phyloP scores from a whole-genome alignment of 2,329 filamentous ascomycete genomes.

The Neonectria neomacrospora region DNA sequence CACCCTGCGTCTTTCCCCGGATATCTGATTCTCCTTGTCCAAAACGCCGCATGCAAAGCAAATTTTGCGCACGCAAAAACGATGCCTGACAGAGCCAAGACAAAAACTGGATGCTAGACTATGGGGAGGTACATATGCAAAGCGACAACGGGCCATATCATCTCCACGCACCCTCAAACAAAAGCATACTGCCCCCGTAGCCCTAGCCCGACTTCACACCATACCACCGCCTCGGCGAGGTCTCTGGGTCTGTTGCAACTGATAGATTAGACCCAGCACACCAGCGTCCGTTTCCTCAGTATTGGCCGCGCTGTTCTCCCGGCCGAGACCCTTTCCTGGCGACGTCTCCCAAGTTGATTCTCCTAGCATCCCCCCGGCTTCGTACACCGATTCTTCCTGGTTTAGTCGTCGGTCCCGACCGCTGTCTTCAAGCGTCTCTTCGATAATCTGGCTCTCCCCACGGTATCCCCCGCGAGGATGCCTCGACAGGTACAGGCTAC shows the following conservation, averaged over 20 bases:
- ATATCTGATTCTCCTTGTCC: neutral
- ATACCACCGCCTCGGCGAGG: constrained; percentile 58
- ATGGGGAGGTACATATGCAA: neutral
- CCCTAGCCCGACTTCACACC: constrained; percentile 31
- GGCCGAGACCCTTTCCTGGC: constrained; percentile 61
- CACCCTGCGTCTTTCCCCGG: neutral
- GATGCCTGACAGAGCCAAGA: neutral
- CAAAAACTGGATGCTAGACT: neutral
- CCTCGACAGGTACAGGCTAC: constrained; percentile 60
- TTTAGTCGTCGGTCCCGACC: constrained; percentile 55
- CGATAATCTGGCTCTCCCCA: constrained; percentile 63
- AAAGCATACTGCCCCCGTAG: neutral
- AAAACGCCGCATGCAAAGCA: neutral
- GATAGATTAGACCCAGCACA: constrained; percentile 67
- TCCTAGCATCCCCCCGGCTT: constrained; percentile 62
- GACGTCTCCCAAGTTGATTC: constrained; percentile 71
- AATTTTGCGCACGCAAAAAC: neutral
- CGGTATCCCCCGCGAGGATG: constrained; percentile 58
- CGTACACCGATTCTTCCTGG: constrained; percentile 65
- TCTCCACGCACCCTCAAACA: neutral
- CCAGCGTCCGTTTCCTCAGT: constrained; percentile 62
- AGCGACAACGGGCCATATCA: constrained; percentile 4
- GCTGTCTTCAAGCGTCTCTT: constrained; percentile 64
- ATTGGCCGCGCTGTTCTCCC: constrained; percentile 62
- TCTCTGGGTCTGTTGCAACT: constrained; percentile 67